These are phyloP conservation scores for Actinomortierella wolfii DNA, from an alignment of 371 early-diverging fungal genomes.

Conservation along the genomic window DNA sequence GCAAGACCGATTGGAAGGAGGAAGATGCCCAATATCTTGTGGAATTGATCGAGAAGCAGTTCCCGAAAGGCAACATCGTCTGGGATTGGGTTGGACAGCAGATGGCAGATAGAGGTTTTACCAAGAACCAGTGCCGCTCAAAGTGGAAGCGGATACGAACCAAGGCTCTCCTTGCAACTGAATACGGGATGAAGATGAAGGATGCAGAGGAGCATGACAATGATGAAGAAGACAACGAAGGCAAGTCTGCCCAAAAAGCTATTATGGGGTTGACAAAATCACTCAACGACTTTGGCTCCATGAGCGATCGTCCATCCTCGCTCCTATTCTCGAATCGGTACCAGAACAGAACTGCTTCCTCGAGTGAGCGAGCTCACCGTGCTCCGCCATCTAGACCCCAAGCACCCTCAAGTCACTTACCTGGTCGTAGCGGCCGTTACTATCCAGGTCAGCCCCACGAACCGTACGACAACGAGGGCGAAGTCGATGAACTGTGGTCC, in stretches of 20 bases:
- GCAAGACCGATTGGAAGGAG: conserved; percentile 46
- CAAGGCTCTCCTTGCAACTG: conserved; percentile 32
- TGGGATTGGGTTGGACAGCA: conserved; percentile 47
- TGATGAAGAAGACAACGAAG: no score
- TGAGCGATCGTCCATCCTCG: no score
- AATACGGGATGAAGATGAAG: no score
- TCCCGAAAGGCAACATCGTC: conserved; percentile 44
- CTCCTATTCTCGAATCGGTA: no score
- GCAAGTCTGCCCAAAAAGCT: no score
- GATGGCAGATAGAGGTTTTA: conserved; percentile 32
- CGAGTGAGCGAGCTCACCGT: no score
- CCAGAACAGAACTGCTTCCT: no score
- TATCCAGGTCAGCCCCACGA: background rate
- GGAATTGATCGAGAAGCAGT: conserved; percentile 34
- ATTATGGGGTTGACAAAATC: no score
- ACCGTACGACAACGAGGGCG: background rate
- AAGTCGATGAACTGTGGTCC: conserved; percentile 33
- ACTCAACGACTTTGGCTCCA: no score
- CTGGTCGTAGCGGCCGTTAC: background rate
- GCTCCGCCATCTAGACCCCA: no score
- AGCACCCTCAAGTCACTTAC: background rate
- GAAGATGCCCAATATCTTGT: conserved; percentile 38
- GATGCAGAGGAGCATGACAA: no score
- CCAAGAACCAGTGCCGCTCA: conserved; percentile 41
- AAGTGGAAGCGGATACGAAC: conserved; percentile 45